Percentiles rank a stretch among this genome's conserved stretches.
phyloP scores from a whole-genome alignment of 768 basidiomycete genomes.

The Trametes villosa region DNA sequence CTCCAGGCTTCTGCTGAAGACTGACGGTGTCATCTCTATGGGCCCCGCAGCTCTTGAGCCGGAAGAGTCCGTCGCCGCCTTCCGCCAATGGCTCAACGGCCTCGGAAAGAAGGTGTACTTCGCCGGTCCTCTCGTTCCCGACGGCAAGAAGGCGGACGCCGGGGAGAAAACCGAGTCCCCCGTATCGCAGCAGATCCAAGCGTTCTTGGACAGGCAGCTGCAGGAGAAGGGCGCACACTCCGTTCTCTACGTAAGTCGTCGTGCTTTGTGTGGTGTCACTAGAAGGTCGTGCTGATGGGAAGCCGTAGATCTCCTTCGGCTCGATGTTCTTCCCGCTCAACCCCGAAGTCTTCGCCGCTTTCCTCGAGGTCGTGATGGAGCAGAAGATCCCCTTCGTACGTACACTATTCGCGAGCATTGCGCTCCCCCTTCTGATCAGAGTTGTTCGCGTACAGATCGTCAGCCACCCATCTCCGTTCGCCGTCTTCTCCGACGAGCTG shows the following conservation, averaged over 20 bases:
- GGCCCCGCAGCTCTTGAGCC: conserved; percentile 20
- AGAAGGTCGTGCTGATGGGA: too few relatives aligned
- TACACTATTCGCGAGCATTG: not conserved
- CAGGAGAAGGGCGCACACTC: conserved; percentile 21
- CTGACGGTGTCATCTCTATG: conserved; percentile 25
- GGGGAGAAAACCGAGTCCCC: conserved; percentile 15
- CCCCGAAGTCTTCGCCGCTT: conserved; percentile 24
- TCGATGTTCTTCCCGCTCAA: conserved; percentile 25
- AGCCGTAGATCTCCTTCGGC: conserved; percentile 31
- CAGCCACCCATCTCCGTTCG: conserved; percentile 22
- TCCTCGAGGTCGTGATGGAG: conserved; percentile 30
- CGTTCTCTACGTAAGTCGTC: conserved; percentile 27
- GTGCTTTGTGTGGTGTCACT: not conserved
- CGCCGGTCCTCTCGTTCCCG: conserved; percentile 23
- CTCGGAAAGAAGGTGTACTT: conserved; percentile 12
- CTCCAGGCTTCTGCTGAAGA: not conserved
- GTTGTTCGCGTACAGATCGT: conserved; percentile 24
- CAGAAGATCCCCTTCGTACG: conserved; percentile 29
- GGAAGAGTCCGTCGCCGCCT: conserved; percentile 8
- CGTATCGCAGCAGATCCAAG: conserved; percentile 10
- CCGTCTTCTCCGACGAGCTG: conserved; percentile 24
- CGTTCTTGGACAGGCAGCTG: not conserved
- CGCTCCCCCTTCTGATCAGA: not conserved
- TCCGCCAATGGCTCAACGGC: conserved; percentile 16
- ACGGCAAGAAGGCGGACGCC: not conserved